Evolutionary conservation across 2,329 filamentous ascomycete genomes (phyloP).

Genomic region (Allantophomopsis lycopodina): DNA sequence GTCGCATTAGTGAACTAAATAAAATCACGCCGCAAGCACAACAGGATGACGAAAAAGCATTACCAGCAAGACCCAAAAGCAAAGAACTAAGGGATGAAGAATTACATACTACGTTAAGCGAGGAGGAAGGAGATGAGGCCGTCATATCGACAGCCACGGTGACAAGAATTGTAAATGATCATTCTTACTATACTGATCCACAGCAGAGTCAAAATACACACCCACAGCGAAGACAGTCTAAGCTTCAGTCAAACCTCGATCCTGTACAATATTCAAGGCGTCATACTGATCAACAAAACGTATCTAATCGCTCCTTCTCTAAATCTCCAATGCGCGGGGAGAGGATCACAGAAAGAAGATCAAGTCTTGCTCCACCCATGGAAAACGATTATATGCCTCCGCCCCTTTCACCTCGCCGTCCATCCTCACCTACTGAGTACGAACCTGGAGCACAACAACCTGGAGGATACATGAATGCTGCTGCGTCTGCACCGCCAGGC

Average conservation of each 20-base stretch:
- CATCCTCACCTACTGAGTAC: constrained; percentile 28
- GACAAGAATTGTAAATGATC: constrained; percentile 32
- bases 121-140: constrained; percentile 28
- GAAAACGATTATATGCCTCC: constrained; percentile 52
- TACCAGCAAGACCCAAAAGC: constrained; percentile 59
- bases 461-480: constrained; percentile 14
- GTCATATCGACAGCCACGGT: constrained; percentile 37
- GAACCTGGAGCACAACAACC: constrained; percentile 3
- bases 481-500: constrained; percentile 16
- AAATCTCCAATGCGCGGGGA: constrained; percentile 27
- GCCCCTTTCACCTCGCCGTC: constrained; percentile 53
- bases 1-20: constrained; percentile 75
- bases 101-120: constrained; percentile 18
- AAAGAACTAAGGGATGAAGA: constrained; percentile 32
- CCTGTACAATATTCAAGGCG: constrained; percentile 11
- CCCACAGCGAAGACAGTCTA: constrained; percentile 19
- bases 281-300: constrained; percentile 10
- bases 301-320: constrained; percentile 33
- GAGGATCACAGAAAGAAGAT: constrained; percentile 19
- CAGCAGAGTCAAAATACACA: constrained; percentile 12
- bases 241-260: constrained; percentile 16
- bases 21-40: constrained; percentile 45
- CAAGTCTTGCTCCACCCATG: constrained; percentile 33
- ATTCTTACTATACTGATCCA: constrained; percentile 10
- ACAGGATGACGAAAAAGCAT: constrained; percentile 50